Percentiles rank a stretch among this genome's conserved stretches.
Conservation (phyloP, 2,329 filamentous ascomycete species). For the Phyllosticta paracitricarpa region DNA sequence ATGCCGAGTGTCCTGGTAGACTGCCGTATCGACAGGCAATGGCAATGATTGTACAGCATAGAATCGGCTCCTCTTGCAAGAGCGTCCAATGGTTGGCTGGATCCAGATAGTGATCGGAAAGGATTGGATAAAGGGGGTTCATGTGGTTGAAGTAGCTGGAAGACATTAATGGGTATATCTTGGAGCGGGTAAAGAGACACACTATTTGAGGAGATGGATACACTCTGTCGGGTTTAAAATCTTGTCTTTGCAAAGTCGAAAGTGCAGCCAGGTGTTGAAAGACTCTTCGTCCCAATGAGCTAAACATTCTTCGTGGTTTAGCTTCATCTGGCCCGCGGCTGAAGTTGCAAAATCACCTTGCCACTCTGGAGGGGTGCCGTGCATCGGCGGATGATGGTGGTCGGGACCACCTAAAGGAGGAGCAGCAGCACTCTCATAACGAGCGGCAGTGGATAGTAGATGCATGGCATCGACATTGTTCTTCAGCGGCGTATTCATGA, state of each 20-base stretch:
- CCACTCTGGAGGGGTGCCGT: background rate
- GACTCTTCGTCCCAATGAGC: background rate
- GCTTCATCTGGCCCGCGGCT: background rate
- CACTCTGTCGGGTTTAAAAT: constrained; percentile 2
- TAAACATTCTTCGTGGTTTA: background rate
- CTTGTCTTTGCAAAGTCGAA: constrained; percentile 4
- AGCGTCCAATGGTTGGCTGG: constrained; percentile 3
- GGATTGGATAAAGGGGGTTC: background rate
- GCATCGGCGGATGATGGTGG: background rate
- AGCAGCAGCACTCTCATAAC: background rate
- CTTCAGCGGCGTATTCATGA: constrained; percentile 1
- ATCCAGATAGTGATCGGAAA: constrained; percentile 6
- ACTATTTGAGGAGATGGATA: constrained; percentile 6
- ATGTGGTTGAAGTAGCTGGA: constrained; percentile 3
- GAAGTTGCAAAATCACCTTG: background rate
- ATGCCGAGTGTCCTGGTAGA: constrained; percentile 1
- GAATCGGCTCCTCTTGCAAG: constrained; percentile 2
- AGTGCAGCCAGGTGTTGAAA: constrained; percentile 5
- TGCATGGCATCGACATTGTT: constrained; percentile 3
- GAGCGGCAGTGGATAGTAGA: background rate
- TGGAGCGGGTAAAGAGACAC: background rate
- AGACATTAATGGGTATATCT: background rate
- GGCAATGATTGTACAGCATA: constrained; percentile 2
- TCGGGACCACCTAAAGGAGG: background rate
- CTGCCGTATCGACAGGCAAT: constrained; percentile 1